These are phyloP conservation scores for Uromyces viciae-fabae DNA, from an alignment of 1,284 basidiomycete species.

Conservation along the genomic window DNA sequence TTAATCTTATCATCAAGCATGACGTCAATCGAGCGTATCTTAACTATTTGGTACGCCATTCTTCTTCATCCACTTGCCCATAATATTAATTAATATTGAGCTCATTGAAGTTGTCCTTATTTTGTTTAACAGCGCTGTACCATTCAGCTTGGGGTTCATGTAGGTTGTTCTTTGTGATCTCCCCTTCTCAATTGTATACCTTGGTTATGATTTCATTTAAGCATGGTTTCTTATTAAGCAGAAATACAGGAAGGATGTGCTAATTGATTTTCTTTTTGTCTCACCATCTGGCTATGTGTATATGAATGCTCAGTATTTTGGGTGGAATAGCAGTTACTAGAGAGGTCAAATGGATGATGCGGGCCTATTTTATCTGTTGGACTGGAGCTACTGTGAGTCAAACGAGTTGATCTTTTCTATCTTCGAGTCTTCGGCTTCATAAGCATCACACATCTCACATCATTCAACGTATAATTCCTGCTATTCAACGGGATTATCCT, in stretches of 20 bases:
- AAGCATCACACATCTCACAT: too few relatives aligned
- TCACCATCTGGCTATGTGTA: too few relatives aligned
- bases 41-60: constrained; percentile 17
- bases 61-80: not conserved
- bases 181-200: too few relatives aligned
- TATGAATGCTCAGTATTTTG: constrained; percentile 11
- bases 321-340: constrained; percentile 27
- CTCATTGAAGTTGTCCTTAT: not conserved
- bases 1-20: constrained; percentile 25
- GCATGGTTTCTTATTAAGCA: too few relatives aligned
- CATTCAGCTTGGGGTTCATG: constrained; percentile 16
- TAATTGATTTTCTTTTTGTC: too few relatives aligned
- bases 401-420: not conserved
- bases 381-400: constrained; percentile 8
- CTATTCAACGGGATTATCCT: not conserved
- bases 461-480: not conserved
- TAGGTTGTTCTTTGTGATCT: not conserved
- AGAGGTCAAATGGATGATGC: constrained; percentile 38
- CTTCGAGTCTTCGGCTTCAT: too few relatives aligned
- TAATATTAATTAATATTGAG: not conserved
- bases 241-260: too few relatives aligned
- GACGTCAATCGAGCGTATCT: not conserved
- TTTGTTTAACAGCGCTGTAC: not conserved
- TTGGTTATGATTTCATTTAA: too few relatives aligned
- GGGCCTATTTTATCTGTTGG: constrained; percentile 27